Conservation (phyloP, 2,329 filamentous ascomycete species). For the Fusarium sp. region DNA sequence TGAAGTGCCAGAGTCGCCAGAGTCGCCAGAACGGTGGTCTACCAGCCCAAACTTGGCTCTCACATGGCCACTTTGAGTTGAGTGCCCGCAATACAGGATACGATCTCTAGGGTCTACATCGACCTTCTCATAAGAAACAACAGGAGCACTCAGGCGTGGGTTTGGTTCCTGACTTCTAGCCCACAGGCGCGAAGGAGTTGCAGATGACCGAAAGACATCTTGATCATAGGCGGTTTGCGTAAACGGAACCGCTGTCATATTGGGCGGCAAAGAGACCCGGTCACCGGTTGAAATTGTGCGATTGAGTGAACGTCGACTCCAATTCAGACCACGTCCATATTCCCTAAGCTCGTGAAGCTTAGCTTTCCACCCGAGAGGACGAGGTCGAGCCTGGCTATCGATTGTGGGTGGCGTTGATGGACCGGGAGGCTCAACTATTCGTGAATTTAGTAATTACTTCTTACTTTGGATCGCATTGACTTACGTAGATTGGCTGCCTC, state of each 20-base stretch:
- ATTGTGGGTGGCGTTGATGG: not conserved
- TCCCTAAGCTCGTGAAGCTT: not conserved
- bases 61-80: not conserved
- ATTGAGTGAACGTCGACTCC: no score
- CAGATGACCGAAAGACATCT: fast-evolving
- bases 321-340: not conserved
- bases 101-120: not conserved
- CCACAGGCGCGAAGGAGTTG: not conserved
- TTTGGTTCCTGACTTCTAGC: not conserved
- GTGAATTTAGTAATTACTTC: not conserved
- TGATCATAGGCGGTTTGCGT: not conserved
- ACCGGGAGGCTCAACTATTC: not conserved
- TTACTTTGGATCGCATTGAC: not conserved
- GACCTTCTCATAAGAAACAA: no score
- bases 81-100: not conserved
- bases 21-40: not conserved
- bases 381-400: not conserved
- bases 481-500: not conserved
- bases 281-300: no score
- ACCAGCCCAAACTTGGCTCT: not conserved
- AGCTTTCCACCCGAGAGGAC: not conserved
- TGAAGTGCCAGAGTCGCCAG: not conserved
- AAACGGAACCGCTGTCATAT: not conserved
- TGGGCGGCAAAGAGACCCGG: not conserved
- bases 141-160: no score